Evolutionary conservation across 1,284 basidiomycete genomes (phyloP).

Genomic region (Melampsora larici-populina): DNA sequence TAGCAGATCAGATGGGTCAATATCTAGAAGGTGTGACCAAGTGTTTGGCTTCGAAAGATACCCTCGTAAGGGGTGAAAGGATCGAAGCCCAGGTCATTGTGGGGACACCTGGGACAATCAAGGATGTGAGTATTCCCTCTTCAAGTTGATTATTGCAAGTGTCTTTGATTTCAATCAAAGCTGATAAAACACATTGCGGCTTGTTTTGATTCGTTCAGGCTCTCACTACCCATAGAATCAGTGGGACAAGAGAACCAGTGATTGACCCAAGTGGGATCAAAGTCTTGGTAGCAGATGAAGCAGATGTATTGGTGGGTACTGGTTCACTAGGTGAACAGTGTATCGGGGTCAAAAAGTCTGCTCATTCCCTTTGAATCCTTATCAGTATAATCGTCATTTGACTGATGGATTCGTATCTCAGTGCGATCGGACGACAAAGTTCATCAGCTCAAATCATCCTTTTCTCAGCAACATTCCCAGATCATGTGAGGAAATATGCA

Average conservation of each 20-base stretch:
- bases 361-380: slow-evolving; percentile 41
- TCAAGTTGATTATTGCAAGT: slow-evolving; percentile 44
- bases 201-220: slow-evolving; percentile 45
- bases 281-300: slow-evolving; percentile 95
- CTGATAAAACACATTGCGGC: no score
- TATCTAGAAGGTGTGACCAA: slow-evolving; percentile 81
- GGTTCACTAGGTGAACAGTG: slow-evolving; percentile 93
- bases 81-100: slow-evolving; percentile 88
- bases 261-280: slow-evolving; percentile 72
- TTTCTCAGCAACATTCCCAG: slow-evolving; percentile 97
- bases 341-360: slow-evolving; percentile 86
- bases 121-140: slow-evolving; percentile 63
- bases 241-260: slow-evolving; percentile 36
- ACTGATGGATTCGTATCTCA: slow-evolving; percentile 23
- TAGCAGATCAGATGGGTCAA: slow-evolving; percentile 89
- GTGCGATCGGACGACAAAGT: slow-evolving; percentile 29
- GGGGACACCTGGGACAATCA: slow-evolving; percentile 93
- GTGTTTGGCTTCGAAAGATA: slow-evolving; percentile 88
- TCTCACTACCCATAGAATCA: slow-evolving; percentile 35
- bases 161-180: slow-evolving; percentile 31
- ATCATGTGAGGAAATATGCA: slow-evolving; percentile 84
- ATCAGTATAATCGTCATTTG: not conserved
- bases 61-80: slow-evolving; percentile 64
- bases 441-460: slow-evolving; percentile 78
- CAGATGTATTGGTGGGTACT: slow-evolving; percentile 96